Percentiles rank a stretch among this genome's conserved stretches.
Conservation (phyloP, 371 early-diverging fungal genomes). For the Massospora cicadina region DNA sequence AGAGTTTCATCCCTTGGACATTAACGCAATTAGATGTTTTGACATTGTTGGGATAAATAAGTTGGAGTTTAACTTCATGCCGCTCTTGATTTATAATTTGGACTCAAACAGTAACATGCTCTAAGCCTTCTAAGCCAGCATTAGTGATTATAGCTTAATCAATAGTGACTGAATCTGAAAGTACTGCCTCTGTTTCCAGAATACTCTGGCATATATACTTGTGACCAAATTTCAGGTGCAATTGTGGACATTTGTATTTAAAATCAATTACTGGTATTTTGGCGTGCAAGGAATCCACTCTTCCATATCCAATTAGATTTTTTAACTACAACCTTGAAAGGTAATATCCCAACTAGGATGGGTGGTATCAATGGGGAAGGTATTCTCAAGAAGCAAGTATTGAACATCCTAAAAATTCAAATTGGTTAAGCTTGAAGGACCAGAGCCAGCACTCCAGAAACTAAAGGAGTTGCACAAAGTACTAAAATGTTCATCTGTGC, state of each 20-base stretch:
- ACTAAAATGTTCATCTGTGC: slow-evolving; percentile 66
- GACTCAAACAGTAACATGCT: slow-evolving; percentile 76
- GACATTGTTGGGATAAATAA: slow-evolving; percentile 50
- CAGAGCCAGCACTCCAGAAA: slow-evolving; percentile 81
- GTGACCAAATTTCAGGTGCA: too few relatives aligned
- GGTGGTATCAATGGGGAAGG: slow-evolving; percentile 42
- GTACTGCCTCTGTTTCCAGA: slow-evolving; percentile 16
- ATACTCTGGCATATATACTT: too few relatives aligned
- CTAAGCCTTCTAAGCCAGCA: slow-evolving; percentile 35
- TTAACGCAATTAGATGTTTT: slow-evolving; percentile 36
- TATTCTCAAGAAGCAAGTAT: slow-evolving; percentile 57
- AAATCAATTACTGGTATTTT: slow-evolving; percentile 59
- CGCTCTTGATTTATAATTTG: slow-evolving; percentile 57
- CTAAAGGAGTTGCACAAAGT: slow-evolving; percentile 91
- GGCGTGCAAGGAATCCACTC: slow-evolving; percentile 59
- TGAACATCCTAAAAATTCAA: slow-evolving; percentile 85
- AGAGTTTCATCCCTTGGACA: slow-evolving; percentile 40
- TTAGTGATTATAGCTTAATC: slow-evolving; percentile 24
- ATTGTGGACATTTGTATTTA: slow-evolving; percentile 45
- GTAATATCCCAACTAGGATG: slow-evolving; percentile 41
- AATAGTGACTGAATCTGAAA: slow-evolving; percentile 21
- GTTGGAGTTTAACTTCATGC: slow-evolving; percentile 57
- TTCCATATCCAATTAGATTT: slow-evolving; percentile 86
- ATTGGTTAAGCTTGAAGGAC: slow-evolving; percentile 44
- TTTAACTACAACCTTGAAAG: slow-evolving; percentile 45